Base-by-base conservation (phyloP, 345 rosid species). In the Viola odorata region DNA sequence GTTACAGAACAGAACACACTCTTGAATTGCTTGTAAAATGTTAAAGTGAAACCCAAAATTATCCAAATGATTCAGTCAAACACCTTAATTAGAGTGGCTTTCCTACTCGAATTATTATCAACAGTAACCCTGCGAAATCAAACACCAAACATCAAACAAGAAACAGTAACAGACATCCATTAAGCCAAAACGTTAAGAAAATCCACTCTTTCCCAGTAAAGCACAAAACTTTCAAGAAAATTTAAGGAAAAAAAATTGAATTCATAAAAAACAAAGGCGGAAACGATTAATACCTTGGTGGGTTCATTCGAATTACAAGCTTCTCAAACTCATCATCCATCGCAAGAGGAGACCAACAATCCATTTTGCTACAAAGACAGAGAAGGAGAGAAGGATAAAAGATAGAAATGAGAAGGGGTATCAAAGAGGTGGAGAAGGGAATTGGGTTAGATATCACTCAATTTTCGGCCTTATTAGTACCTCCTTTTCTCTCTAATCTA, bases 291-390 rank as follows among this genome's bases (percentile, higher is more conserved):
- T 53, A 87, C 95, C 91, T 82, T 13, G 96, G 96, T 23, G 91
- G 96, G 76, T 88, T 88, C 84, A 88, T 84, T 44, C 91, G 80
- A 66, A 79, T 77, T 6, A 82, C 80, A 41, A 88, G 91, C 77
- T 88, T 88, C 80, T 81, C 81, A 66, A 80, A 85, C 72, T 88
- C 96, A 60, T 83, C 82, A 58, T 80, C 87, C 57, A 76, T 71
- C 3, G 81, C 7, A 45, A 83, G 48, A 61, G 79, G 69, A 59
- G 82, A 67, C 89, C 89, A 88, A 54, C 65, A 77, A 78, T 88
- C 84, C 96, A 88, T 85, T 71, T 71, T 41, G n/a, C 59, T 39
- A 14, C 12, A 36, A 50, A 16, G 16, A 16, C 50, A 3, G 12
- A 62, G 48, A 9, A 42, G 48, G 52, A 55, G 42, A 12, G 7